These are phyloP conservation scores for Trichophyton verrucosum DNA, from an alignment of 2,329 filamentous ascomycete genomes.

Conservation along the genomic window DNA sequence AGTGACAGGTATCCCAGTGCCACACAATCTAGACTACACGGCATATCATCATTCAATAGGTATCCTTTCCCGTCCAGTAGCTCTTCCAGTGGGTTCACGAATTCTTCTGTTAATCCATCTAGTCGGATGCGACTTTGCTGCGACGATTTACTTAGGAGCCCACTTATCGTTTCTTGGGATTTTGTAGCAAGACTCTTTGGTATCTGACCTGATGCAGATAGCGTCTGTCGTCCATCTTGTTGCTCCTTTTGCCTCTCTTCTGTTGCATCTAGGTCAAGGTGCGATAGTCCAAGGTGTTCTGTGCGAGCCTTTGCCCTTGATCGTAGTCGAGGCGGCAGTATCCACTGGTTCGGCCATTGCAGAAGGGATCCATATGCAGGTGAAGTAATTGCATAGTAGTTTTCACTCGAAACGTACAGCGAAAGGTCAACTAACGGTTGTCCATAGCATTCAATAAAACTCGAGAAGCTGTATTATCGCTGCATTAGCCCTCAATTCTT, in stretches of 20 bases:
- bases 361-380: slow-evolving; percentile 70
- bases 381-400: slow-evolving; percentile 66
- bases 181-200: slow-evolving; percentile 42
- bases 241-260: slow-evolving; percentile 19
- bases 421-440: slow-evolving; percentile 70
- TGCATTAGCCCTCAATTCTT: background rate
- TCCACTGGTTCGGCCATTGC: slow-evolving; percentile 79
- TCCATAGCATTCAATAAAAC: slow-evolving; percentile 64
- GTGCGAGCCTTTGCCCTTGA: slow-evolving; percentile 58
- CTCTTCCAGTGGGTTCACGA: slow-evolving; percentile 58
- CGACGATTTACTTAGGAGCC: slow-evolving; percentile 53
- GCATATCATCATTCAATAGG: slow-evolving; percentile 41
- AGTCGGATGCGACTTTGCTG: slow-evolving; percentile 64
- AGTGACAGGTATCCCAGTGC: slow-evolving; percentile 67
- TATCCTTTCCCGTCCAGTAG: slow-evolving; percentile 39
- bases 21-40: slow-evolving; percentile 63
- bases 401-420: slow-evolving; percentile 79
- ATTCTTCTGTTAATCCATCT: slow-evolving; percentile 56
- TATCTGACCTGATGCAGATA: slow-evolving; percentile 29
- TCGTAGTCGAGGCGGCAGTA: slow-evolving; percentile 61
- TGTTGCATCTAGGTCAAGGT: slow-evolving; percentile 49
- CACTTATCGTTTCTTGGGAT: slow-evolving; percentile 47
- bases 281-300: slow-evolving; percentile 55
- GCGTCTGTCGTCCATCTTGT: slow-evolving; percentile 26
- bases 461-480: slow-evolving; percentile 32